Percentiles rank a stretch among this genome's conserved stretches.
phyloP scores from a whole-genome alignment of 768 basidiomycete genomes.

The Cystofilobasidium macerans region DNA sequence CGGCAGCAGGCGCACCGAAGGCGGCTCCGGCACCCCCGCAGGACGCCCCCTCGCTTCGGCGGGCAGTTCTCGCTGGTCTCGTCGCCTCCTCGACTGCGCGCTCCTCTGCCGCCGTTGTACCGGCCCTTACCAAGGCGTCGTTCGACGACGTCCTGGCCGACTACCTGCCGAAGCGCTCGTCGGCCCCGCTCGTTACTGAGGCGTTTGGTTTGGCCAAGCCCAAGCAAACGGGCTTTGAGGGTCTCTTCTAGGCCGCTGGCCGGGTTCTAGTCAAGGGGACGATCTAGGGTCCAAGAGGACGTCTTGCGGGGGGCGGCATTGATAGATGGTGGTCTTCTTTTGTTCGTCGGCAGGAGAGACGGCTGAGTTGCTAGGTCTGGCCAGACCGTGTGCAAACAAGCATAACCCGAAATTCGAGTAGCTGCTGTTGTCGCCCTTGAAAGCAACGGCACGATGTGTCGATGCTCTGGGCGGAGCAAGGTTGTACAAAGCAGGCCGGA shows the following conservation, averaged over 20 bases:
- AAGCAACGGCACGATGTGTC: too few relatives aligned
- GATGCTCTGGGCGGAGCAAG: too few relatives aligned
- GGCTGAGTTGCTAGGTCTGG: too few relatives aligned
- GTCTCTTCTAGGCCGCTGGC: neutral
- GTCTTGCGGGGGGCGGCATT: too few relatives aligned
- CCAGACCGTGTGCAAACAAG: too few relatives aligned
- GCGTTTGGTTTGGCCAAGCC: neutral
- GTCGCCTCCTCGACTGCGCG: neutral
- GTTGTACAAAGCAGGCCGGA: too few relatives aligned
- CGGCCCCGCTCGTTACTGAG: neutral
- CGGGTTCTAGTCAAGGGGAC: too few relatives aligned
- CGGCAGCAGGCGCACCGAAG: neutral
- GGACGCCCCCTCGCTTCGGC: conserved; percentile 18
- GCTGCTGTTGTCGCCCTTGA: too few relatives aligned
- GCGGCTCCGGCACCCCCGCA: conserved; percentile 11
- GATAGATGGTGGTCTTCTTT: too few relatives aligned
- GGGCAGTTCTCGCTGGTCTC: conserved; percentile 16
- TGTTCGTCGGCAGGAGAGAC: too few relatives aligned
- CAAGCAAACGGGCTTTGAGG: neutral
- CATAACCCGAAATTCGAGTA: too few relatives aligned
- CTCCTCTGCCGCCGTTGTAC: neutral
- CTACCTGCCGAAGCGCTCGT: neutral
- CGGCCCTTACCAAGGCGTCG: neutral
- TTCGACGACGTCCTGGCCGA: conserved; percentile 11
- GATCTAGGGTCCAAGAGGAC: too few relatives aligned